Evolutionary conservation across 78 protist genomes (phyloP).

Genomic region (Dictyostelium firmibasis): DNA sequence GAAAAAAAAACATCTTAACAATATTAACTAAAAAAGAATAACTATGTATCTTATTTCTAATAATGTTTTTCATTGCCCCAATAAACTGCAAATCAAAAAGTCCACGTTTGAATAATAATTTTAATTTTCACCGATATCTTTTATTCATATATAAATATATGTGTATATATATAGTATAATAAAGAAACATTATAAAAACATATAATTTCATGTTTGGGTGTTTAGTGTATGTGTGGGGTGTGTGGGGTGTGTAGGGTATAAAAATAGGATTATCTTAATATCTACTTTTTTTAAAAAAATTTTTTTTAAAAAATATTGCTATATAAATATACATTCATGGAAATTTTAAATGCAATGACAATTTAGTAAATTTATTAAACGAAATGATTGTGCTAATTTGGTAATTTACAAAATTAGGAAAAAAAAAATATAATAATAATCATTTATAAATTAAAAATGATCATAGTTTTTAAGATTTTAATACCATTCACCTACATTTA

Average conservation of each 20-base stretch:
- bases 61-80: background rate
- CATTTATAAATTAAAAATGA: too few relatives aligned
- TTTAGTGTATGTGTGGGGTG: background rate
- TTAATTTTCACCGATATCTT: background rate
- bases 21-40: too few relatives aligned
- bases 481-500: background rate
- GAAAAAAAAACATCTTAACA: too few relatives aligned
- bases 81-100: background rate
- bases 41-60: background rate
- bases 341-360: background rate
- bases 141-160: background rate
- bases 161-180: background rate
- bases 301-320: background rate
- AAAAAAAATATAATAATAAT: too few relatives aligned
- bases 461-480: background rate
- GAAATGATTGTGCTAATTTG: background rate
- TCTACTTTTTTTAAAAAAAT: background rate
- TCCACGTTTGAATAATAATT: background rate
- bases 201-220: background rate
- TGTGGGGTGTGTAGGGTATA: background rate
- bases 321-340: background rate
- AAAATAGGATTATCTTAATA: background rate
- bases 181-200: background rate
- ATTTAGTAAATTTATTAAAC: background rate
- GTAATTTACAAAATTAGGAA: background rate